Evolutionary conservation across 352 stramenopile species (phyloP).

Genomic region (Globisporangium emineosum): DNA sequence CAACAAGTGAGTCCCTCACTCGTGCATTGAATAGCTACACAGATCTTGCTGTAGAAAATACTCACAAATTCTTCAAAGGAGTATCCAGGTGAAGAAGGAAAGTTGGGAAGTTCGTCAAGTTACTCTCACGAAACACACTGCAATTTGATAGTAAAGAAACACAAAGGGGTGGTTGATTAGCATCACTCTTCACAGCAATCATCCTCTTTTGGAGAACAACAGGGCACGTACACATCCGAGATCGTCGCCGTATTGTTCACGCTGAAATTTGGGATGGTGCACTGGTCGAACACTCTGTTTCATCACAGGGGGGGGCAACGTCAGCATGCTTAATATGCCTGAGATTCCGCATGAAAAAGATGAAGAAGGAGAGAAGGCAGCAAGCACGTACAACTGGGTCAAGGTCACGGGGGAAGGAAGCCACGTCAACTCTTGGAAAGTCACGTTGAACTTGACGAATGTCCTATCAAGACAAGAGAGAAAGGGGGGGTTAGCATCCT

Average conservation of each 20-base stretch:
- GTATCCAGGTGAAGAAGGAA: constrained; percentile 33
- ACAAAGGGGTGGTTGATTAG: neutral
- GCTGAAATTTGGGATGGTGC: constrained; percentile 34
- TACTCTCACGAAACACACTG: constrained; percentile 39
- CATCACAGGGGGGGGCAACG: too few species aligned
- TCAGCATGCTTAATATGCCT: neutral
- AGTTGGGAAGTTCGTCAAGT: constrained; percentile 39
- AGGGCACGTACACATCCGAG: constrained; percentile 29
- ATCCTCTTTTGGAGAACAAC: neutral
- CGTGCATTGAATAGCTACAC: neutral
- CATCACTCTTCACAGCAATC: neutral
- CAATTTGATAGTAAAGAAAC: neutral
- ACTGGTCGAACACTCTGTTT: constrained; percentile 40
- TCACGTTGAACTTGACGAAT: constrained; percentile 38
- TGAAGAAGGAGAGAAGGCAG: neutral
- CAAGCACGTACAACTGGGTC: constrained; percentile 33
- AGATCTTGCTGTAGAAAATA: neutral
- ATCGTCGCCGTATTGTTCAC: constrained; percentile 31
- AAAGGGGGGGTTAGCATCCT: neutral
- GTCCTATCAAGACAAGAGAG: constrained; percentile 17
- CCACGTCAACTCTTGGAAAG: constrained; percentile 34
- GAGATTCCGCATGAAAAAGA: neutral
- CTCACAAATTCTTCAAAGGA: constrained; percentile 16
- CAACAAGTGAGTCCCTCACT: neutral
- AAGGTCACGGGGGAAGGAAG: constrained; percentile 26